Conservation (phyloP, 805 yeast genomes). For the Teunomyces pallodes region DNA sequence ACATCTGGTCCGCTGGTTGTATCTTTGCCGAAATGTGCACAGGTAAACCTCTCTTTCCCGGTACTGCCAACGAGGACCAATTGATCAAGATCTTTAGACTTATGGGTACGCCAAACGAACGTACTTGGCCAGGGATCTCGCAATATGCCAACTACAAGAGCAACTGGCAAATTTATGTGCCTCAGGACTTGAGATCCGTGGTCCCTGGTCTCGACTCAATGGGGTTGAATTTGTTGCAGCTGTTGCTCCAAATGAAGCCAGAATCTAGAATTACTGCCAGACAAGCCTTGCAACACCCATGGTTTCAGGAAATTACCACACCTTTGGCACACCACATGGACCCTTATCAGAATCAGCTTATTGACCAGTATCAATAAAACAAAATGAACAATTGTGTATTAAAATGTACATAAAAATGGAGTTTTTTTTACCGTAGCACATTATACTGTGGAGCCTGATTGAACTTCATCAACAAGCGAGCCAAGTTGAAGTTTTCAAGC, state of each 20-base stretch:
- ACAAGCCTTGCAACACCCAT: slow-evolving; percentile 65
- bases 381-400: not conserved
- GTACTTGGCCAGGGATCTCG: slow-evolving; percentile 97
- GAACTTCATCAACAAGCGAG: slow-evolving; percentile 12
- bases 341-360: slow-evolving; percentile 28
- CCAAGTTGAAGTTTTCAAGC: slow-evolving; percentile 11
- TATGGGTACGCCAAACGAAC: slow-evolving; percentile 95
- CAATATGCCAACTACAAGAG: slow-evolving; percentile 82
- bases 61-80: slow-evolving; percentile 95
- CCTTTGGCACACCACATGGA: slow-evolving; percentile 36
- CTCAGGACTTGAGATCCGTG: slow-evolving; percentile 75
- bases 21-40: slow-evolving; percentile 97
- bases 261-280: slow-evolving; percentile 59
- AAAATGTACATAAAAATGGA: too few species aligned
- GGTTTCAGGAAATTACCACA: slow-evolving; percentile 74
- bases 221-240: slow-evolving; percentile 65
- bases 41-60: slow-evolving; percentile 96
- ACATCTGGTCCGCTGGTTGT: slow-evolving; percentile 98
- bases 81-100: slow-evolving; percentile 85
- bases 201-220: slow-evolving; percentile 68
- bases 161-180: slow-evolving; percentile 80
- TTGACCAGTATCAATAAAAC: slow-evolving; percentile 8
- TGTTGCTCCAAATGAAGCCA: slow-evolving; percentile 59
- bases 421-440: not conserved
- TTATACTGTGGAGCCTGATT: slow-evolving; percentile 8